These are phyloP conservation scores for Oryza meyeriana DNA, from an alignment of 176 grass and related monocot species.

Conservation along the genomic window DNA sequence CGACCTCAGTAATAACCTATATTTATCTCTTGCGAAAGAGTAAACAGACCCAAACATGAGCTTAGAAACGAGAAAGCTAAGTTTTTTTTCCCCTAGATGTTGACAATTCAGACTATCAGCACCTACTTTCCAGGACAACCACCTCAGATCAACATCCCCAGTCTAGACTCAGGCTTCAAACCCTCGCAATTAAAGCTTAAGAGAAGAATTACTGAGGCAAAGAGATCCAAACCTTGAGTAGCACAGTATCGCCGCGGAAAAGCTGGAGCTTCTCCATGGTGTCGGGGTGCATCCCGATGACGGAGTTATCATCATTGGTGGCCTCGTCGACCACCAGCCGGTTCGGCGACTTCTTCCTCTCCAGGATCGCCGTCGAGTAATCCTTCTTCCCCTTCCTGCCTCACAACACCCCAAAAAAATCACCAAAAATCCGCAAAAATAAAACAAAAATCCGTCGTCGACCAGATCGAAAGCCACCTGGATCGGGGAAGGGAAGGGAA, in stretches of 20 bases:
- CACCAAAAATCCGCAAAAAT: background rate
- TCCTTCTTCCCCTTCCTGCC: slow-evolving; percentile 92
- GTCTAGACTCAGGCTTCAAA: background rate
- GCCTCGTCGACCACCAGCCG: slow-evolving; percentile 81
- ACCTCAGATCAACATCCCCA: background rate
- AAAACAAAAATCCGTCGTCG: background rate
- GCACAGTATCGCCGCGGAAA: slow-evolving; percentile 79
- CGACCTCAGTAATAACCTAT: background rate
- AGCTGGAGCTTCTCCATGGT: slow-evolving; percentile 84
- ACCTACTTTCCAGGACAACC: background rate
- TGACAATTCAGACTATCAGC: background rate
- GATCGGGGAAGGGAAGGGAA: slow-evolving; percentile 10
- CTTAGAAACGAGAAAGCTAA: background rate
- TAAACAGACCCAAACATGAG: background rate
- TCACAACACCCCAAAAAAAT: background rate
- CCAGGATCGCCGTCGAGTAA: slow-evolving; percentile 72
- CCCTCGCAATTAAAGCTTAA: background rate
- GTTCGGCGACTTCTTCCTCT: slow-evolving; percentile 85
- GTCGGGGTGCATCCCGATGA: slow-evolving; percentile 64
- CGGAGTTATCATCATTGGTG: slow-evolving; percentile 82
- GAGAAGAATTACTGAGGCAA: background rate
- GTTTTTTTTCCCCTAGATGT: background rate
- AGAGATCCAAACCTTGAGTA: slow-evolving; percentile 53
- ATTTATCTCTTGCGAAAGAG: background rate
- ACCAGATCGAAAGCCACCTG: slow-evolving; percentile 21